phyloP scores from a whole-genome alignment of 306 rosid genomes.

The Cucumis cinereus region DNA sequence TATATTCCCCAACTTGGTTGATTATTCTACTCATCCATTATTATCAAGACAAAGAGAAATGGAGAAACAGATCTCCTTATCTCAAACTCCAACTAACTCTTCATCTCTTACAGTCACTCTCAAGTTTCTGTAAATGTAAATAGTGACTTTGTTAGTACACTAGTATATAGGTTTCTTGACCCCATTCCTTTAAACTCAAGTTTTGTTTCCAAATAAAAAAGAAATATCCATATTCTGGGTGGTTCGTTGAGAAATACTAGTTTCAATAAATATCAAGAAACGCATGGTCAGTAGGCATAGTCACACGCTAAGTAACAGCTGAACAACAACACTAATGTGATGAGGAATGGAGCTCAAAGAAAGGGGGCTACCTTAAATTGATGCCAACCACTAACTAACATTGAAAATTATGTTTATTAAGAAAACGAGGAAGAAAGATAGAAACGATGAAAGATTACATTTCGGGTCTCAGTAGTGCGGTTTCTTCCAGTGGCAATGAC shows the following conservation, averaged over 20 bases:
- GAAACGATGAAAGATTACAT: conserved; percentile 31
- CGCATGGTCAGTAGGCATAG: neutral
- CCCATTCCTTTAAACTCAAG: neutral
- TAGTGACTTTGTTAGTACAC: neutral
- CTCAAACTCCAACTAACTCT: neutral
- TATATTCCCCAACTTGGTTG: neutral
- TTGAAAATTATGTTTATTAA: neutral
- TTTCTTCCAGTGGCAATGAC: conserved; percentile 80
- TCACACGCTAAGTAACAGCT: neutral
- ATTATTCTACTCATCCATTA: neutral
- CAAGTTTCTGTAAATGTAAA: neutral
- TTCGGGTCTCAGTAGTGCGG: conserved; percentile 67
- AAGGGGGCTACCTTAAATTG: neutral
- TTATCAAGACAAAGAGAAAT: neutral
- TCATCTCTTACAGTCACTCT: neutral
- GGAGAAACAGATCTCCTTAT: neutral
- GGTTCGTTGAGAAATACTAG: neutral
- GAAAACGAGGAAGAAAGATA: neutral
- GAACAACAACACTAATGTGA: neutral
- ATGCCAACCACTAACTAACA: neutral
- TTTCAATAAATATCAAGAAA: neutral
- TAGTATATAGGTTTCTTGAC: neutral
- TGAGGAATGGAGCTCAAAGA: neutral
- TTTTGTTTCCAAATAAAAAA: neutral
- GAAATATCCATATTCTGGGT: neutral